Percentiles rank a stretch among this genome's conserved stretches.
These are phyloP conservation scores for Cystobasidium tubakii DNA, from an alignment of 768 basidiomycete species.

Conservation along the genomic window DNA sequence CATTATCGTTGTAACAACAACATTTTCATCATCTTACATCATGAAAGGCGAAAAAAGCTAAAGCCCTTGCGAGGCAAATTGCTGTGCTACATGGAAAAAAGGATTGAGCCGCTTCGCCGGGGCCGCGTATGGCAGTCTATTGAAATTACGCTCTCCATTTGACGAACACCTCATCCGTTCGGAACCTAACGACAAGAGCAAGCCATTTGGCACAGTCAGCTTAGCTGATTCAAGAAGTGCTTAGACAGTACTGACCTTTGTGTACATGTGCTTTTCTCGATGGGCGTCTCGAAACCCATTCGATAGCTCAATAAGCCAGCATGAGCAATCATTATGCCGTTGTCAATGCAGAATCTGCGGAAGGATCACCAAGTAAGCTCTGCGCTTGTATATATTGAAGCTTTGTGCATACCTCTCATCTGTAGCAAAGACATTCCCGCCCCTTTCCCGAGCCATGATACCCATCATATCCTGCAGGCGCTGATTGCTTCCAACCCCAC, in stretches of 20 bases:
- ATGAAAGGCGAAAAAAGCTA: neutral
- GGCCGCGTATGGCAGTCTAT: no score
- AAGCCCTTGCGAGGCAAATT: neutral
- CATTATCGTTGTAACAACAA: constrained; percentile 3
- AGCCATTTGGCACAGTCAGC: neutral
- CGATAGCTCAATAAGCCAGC: constrained; percentile 85
- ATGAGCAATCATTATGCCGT: constrained; percentile 99
- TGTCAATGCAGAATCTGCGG: constrained; percentile 96
- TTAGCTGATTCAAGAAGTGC: neutral
- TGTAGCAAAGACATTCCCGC: constrained; percentile 83
- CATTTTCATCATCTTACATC: neutral
- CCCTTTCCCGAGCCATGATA: constrained; percentile 85
- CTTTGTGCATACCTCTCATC: constrained; percentile 69
- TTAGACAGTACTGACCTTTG: constrained; percentile 62
- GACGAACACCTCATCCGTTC: constrained; percentile 89
- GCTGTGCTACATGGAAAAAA: neutral
- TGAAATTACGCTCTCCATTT: constrained; percentile 65
- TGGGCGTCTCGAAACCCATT: constrained; percentile 75
- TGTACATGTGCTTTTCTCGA: constrained; percentile 78
- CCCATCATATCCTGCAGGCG: constrained; percentile 98
- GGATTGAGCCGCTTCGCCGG: neutral
- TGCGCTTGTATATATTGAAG: neutral
- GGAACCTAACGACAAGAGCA: constrained; percentile 59
- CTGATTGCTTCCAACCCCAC: constrained; percentile 98
- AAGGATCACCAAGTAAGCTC: no score